Base-by-base conservation (phyloP, 371 early-diverging fungal species). In the Entomophthora muscae region DNA sequence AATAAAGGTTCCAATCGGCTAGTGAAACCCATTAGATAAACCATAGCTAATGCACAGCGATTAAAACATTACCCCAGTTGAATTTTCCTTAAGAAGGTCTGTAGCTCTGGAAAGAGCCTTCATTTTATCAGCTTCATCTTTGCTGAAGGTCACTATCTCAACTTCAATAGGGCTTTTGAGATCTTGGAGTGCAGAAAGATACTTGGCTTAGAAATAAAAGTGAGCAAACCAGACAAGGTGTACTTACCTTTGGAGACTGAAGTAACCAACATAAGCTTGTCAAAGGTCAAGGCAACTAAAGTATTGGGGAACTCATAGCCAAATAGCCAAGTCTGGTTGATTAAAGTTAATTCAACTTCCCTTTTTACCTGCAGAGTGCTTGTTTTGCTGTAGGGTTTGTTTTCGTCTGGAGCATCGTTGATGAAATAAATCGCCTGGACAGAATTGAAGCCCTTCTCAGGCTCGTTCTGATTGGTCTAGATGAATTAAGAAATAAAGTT, bases 241-340 rank as follows among this genome's bases (percentile, higher is more conserved):
- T 27, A 31, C 28, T 17, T 60, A 67, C 67, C 70, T 71, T 69
- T 73, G 29, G 63, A 70, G 57, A 75, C 77, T 64, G 88, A 86
- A 23, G 93, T 88, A 17, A 93, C 71, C 63, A 95, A 76, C 5
- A 84, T 81, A 21, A 93, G 66, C 64, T 84, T 86, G 62, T 85
- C 85, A 26, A 73, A 79, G 51, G 87, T 86, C 31, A 95, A 75
- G 32, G 93, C 64, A 28, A 92, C 77, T 52, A 91, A 66, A 1
- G 93, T 91, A 65, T 94, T 90, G 2, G 86, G 84, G 66, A 96
- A 88, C 70, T 95, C 98, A 66, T 91, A 87, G 29, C 95, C 96
- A 61, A 96, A 76, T 53, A 96, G 80, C 93, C 96, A 98, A 42
- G 82, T 84, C 86, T 96, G 81, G 3, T 5, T 17, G 10, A 10